These are phyloP conservation scores for Teratosphaeria epicoccoides DNA, from an alignment of 2,329 filamentous ascomycete species.

Conservation along the genomic window DNA sequence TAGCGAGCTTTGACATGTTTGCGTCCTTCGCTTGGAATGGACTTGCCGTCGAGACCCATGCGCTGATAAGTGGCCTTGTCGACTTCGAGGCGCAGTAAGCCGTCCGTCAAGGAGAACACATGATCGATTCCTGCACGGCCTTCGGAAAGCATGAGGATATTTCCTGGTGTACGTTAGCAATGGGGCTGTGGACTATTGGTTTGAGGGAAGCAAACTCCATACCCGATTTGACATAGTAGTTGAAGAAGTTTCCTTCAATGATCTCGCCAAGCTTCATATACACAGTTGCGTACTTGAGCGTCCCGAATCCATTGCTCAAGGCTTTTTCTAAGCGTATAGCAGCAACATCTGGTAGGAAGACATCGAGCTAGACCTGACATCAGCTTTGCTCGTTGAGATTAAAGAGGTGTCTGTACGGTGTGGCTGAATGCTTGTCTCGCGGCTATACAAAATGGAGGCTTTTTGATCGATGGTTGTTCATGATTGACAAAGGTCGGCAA, in stretches of 20 bases:
- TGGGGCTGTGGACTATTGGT: too few species aligned
- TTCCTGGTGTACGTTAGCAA: slow-evolving; percentile 36
- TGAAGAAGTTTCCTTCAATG: slow-evolving; percentile 66
- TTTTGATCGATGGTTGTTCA: slow-evolving; percentile 58
- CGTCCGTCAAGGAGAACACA: slow-evolving; percentile 58
- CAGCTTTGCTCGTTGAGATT: not conserved
- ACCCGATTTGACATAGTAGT: slow-evolving; percentile 74
- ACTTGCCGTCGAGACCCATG: slow-evolving; percentile 65
- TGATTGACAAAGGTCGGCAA: slow-evolving; percentile 60
- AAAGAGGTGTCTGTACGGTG: slow-evolving; percentile 33
- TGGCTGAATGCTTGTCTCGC: slow-evolving; percentile 56
- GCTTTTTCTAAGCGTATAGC: slow-evolving; percentile 6
- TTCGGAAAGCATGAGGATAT: slow-evolving; percentile 74
- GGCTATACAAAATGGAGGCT: slow-evolving; percentile 65
- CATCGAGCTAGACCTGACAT: slow-evolving; percentile 43
- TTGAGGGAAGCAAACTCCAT: slow-evolving; percentile 9
- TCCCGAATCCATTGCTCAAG: slow-evolving; percentile 15
- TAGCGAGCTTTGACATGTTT: slow-evolving; percentile 63
- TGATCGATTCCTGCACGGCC: slow-evolving; percentile 61
- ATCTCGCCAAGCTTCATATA: slow-evolving; percentile 63
- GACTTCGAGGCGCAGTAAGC: slow-evolving; percentile 65
- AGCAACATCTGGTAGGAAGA: slow-evolving; percentile 51
- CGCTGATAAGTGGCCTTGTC: slow-evolving; percentile 74
- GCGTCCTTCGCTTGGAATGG: slow-evolving; percentile 46
- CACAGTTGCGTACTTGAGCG: slow-evolving; percentile 52